Evolutionary conservation across 2,329 filamentous ascomycete species (phyloP).

Genomic region (Alternaria rosae): DNA sequence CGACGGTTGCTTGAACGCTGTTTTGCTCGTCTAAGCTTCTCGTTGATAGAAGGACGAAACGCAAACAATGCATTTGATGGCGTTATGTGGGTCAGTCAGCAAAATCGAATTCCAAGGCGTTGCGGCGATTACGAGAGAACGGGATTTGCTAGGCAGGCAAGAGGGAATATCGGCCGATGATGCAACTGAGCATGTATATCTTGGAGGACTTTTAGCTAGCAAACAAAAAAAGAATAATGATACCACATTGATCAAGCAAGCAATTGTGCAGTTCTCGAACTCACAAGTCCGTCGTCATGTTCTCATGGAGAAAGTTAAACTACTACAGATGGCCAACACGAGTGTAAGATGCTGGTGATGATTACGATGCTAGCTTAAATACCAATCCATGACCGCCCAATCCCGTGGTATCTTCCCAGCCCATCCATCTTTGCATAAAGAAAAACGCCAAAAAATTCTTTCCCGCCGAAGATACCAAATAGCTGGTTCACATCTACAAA

Average conservation of each 20-base stretch:
- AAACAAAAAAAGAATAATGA: not conserved
- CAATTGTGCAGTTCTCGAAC: not conserved
- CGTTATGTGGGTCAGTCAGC: constrained; percentile 10
- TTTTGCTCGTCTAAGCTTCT: constrained; percentile 40
- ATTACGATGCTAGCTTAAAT: not conserved
- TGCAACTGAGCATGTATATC: not conserved
- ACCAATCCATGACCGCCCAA: not conserved
- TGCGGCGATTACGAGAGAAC: constrained; percentile 6
- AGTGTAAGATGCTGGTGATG: not conserved
- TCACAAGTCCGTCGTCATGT: too few relatives aligned
- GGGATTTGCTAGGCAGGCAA: not conserved
- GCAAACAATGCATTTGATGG: constrained; percentile 22
- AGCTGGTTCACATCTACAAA: constrained; percentile 36
- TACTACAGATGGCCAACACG: too few relatives aligned
- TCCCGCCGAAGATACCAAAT: not conserved
- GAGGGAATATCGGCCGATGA: not conserved
- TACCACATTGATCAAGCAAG: not conserved
- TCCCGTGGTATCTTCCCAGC: constrained; percentile 19
- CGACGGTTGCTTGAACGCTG: constrained; percentile 50
- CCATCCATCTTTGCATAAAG: not conserved
- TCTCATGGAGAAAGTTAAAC: too few relatives aligned
- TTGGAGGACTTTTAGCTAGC: not conserved
- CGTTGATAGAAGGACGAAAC: not conserved
- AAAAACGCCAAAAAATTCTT: constrained; percentile 1
- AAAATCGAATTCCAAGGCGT: constrained; percentile 12